Base-by-base conservation (phyloP, 108 stramenopile species). In the Nitzschia sp. region DNA sequence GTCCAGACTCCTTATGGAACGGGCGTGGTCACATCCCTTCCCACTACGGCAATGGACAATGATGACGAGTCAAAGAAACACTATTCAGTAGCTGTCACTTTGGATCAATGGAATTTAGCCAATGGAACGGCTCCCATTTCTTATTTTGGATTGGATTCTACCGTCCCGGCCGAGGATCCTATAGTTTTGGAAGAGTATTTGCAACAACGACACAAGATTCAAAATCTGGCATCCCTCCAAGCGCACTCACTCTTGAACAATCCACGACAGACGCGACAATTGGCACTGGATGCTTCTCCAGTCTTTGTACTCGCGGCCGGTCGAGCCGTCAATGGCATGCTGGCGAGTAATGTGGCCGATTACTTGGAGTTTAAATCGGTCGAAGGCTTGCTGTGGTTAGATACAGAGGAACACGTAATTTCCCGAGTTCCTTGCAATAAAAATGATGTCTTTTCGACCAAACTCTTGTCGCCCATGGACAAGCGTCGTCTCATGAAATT, bases 401-500 rank as follows among this genome's bases (percentile, higher is more conserved):
- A 75, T 23, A 47, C 21, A 8, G 27, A 30, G 15, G 17, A 30
- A 23, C 42, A 69, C 23, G 21, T 33, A 25, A 59, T 92, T 0
- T 78, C 77, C 49, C 68, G 81, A 29, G 94, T 97, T 1, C 96
- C 96, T 46, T 95, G 94, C 65, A 83, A 72, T 51, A 97, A 97
- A 67, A 80, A 74, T 29, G 96, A 95, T 64, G 89, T 97, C 30
- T 97, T 97, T 79, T 62, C 66, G 8, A 89, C 91, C 13, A 84
- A 86, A 58, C 64, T 92, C n/a, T 67, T 97, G 24, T 64, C 77
- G 1, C 87, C 93, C 28, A 77, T 91, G 65, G 96, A 97, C 35
- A 97, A 97, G 68, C 86, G 96, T 11, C 85, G 86, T 28, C 83
- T 97, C 46, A 97, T 97, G 96, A 94, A 92, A 64, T 92, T 97